Evolutionary conservation across 2,329 filamentous ascomycete species (phyloP).

Genomic region (Penicillium sumatraense): DNA sequence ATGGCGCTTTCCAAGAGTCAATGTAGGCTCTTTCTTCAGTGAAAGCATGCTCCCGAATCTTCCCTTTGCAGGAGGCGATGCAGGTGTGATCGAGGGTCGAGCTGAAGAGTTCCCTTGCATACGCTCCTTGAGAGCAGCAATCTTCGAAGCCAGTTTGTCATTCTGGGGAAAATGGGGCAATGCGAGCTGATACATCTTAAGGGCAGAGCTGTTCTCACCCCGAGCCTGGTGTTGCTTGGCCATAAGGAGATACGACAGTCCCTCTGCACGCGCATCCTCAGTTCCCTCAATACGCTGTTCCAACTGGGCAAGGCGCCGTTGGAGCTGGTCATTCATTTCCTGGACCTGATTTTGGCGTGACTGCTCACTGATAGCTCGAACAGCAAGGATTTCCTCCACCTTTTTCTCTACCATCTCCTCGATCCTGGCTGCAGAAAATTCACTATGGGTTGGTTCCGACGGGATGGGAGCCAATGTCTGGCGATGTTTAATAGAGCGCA

Average conservation of each 20-base stretch:
- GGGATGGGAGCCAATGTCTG: conserved; percentile 32
- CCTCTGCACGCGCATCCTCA: conserved; percentile 78
- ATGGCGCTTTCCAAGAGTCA: conserved; percentile 32
- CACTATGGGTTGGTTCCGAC: conserved; percentile 46
- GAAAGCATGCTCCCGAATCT: conserved; percentile 40
- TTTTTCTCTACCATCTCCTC: conserved; percentile 93
- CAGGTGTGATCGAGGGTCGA: conserved; percentile 17
- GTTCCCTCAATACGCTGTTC: conserved; percentile 82
- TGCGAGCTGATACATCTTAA: conserved; percentile 86
- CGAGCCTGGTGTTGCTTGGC: conserved; percentile 87
- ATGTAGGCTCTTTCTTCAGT: conserved; percentile 33
- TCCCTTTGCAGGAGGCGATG: conserved; percentile 24
- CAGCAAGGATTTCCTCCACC: conserved; percentile 84
- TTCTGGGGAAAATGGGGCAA: conserved; percentile 85
- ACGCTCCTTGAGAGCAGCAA: conserved; percentile 57
- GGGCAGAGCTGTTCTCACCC: conserved; percentile 75
- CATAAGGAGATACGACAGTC: conserved; percentile 83
- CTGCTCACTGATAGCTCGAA: conserved; percentile 66
- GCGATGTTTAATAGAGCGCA: conserved; percentile 56
- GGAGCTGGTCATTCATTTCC: conserved; percentile 75
- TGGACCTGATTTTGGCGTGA: conserved; percentile 47
- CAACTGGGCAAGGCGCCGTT: conserved; percentile 78
- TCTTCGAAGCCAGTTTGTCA: conserved; percentile 68
- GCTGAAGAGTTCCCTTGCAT: conserved; percentile 39
- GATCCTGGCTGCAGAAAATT: conserved; percentile 73